Base-by-base conservation (phyloP, 139 green algal genomes). In the Tetraselmis chui region DNA sequence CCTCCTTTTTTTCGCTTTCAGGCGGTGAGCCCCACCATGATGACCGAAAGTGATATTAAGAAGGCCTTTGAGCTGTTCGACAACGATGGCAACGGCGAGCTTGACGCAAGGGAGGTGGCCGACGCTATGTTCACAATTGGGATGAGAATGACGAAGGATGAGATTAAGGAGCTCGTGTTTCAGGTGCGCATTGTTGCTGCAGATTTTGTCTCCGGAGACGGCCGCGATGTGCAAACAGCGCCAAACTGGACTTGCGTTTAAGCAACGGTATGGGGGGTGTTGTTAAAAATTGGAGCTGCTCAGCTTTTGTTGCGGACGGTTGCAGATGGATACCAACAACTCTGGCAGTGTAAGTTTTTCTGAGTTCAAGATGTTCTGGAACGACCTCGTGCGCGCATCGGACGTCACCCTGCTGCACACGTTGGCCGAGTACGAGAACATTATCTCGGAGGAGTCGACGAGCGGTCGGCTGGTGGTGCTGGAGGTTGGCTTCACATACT, bases 401-500 rank as follows among this genome's bases (percentile, higher is more conserved):
- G 67, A 25, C 27, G 84, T 82, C 1, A 76, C 80, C 18, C 27
- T 88, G 26, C 28, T 88, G 25, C 81, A 85, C 81, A 85, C 84
- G 29, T 25, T 77, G 78, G 28, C 28, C 1, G 77, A 78, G n/a
- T 82, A 80, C 24, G 76, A 85, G 5, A 76, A 88, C 28, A 80
- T 83, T 2, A 32, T 88, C 23, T 30, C 77, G 24, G 84, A 88
- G 59, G 79, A 82, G 30, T 31, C 32, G n/a, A 30, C 32, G n/a
- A 76, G 30, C 1, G 81, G 79, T 22, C 59, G 81, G 11, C 2
- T 82, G 28, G 31, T 84, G 5, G 78, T 86, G 2, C n/a, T 89
- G 29, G 30, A 81, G 83, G 85, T 89, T 26, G 82, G 82, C 24
- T 83, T 89, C 79, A 89, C 85, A 1, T 83, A 45, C 30, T 89